Evolutionary conservation across 345 rosid genomes (phyloP).

Genomic region (Eucalyptus caleyi): DNA sequence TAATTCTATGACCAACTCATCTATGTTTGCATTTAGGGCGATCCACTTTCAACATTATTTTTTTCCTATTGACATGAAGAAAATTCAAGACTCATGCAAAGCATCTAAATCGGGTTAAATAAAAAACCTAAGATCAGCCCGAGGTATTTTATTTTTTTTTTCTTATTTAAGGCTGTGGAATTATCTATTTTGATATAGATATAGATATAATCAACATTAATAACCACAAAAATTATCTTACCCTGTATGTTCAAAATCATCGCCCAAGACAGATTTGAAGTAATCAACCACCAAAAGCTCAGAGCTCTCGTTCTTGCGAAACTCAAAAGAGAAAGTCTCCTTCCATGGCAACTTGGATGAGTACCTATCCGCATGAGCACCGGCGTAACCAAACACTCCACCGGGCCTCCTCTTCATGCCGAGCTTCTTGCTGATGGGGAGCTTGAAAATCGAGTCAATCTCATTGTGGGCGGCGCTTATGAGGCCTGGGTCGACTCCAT

Average conservation of each 20-base stretch:
- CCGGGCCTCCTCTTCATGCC: conserved; percentile 18
- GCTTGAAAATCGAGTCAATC: conserved; percentile 20
- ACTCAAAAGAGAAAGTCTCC: conserved; percentile 40
- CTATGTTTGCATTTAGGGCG: background rate
- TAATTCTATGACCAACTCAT: background rate
- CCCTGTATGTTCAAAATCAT: conserved; percentile 38
- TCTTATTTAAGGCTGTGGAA: background rate
- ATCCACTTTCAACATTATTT: background rate
- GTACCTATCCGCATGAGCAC: conserved; percentile 38
- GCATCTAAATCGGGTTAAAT: background rate
- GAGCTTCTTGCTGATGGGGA: conserved; percentile 26
- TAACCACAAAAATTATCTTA: conserved; percentile 10
- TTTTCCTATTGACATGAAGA: background rate
- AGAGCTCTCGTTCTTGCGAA: background rate
- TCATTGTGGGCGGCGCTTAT: conserved; percentile 16
- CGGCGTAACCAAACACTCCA: conserved; percentile 25
- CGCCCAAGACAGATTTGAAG: conserved; percentile 29
- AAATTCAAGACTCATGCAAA: background rate
- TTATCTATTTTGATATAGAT: background rate
- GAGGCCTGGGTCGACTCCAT: conserved; percentile 31
- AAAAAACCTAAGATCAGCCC: too few species aligned
- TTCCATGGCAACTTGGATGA: conserved; percentile 60
- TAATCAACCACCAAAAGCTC: conserved; percentile 13
- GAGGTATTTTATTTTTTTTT: background rate
- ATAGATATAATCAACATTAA: background rate